Conservation (phyloP, 2,329 filamentous ascomycete genomes). For the Hypoxylon sp. region DNA sequence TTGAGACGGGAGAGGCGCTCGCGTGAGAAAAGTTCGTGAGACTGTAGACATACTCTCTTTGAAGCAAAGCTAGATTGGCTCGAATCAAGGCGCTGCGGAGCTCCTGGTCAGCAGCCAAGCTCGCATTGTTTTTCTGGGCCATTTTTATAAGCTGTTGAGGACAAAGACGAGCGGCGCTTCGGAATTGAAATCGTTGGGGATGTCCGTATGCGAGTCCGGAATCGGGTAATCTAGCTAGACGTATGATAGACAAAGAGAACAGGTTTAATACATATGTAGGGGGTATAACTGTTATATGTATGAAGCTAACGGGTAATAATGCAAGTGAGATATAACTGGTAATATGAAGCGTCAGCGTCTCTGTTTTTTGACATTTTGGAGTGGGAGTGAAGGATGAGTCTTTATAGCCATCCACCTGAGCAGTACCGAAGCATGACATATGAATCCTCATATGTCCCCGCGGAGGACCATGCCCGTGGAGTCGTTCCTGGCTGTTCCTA, state of each 20-base stretch:
- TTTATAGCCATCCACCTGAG: slow-evolving; percentile 30
- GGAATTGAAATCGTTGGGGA: slow-evolving; percentile 44
- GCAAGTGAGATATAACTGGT: slow-evolving; percentile 18
- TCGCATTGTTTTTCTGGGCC: slow-evolving; percentile 25
- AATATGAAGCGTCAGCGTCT: slow-evolving; percentile 14
- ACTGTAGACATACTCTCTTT: slow-evolving; percentile 61
- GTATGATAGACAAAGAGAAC: slow-evolving; percentile 8
- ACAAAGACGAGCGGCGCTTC: slow-evolving; percentile 10
- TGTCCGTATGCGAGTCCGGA: slow-evolving; percentile 40
- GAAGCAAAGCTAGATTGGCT: slow-evolving; percentile 64
- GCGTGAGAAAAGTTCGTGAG: neutral
- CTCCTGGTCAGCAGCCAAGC: slow-evolving; percentile 58
- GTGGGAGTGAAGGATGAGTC: slow-evolving; percentile 8
- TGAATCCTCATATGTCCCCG: slow-evolving; percentile 26
- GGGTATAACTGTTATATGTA: slow-evolving; percentile 9
- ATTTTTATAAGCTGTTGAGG: slow-evolving; percentile 24
- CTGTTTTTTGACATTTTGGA: neutral
- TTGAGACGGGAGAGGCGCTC: neutral
- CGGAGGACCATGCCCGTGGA: slow-evolving; percentile 25
- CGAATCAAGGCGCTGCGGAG: slow-evolving; percentile 61
- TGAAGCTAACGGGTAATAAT: slow-evolving; percentile 6
- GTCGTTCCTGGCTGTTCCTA: slow-evolving; percentile 13
- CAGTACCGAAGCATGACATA: slow-evolving; percentile 20
- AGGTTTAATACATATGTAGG: neutral
- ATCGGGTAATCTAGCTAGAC: neutral